These are phyloP conservation scores for Scutellaria baicalensis DNA, from an alignment of 257 asterid genomes.

Conservation along the genomic window DNA sequence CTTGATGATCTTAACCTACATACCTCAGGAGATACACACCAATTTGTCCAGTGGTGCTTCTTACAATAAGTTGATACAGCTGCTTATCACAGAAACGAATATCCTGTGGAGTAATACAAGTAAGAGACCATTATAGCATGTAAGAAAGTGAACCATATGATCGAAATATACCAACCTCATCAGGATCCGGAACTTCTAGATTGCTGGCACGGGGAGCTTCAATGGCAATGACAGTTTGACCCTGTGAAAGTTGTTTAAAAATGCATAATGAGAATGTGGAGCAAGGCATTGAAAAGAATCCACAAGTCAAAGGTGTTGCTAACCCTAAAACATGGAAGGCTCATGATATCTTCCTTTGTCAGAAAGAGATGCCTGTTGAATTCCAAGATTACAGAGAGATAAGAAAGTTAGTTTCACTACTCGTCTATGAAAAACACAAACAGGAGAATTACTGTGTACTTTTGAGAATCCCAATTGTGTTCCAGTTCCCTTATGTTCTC, in stretches of 20 bases:
- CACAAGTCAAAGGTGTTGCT: constrained; percentile 9
- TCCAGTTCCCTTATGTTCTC: constrained; percentile 42
- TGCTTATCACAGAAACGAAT: constrained; percentile 35
- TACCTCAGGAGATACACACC: constrained; percentile 64
- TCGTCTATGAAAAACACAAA: not conserved
- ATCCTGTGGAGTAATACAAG: constrained; percentile 34
- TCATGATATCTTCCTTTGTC: constrained; percentile 62
- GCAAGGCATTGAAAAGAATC: not conserved
- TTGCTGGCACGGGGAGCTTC: constrained; percentile 80
- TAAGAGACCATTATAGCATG: constrained; percentile 9
- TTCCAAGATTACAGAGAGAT: constrained; percentile 2
- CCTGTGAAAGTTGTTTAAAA: constrained; percentile 32
- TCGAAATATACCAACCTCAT: constrained; percentile 41
- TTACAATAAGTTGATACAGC: constrained; percentile 40
- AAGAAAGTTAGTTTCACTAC: not conserved
- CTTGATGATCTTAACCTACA: not conserved
- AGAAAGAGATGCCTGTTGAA: constrained; percentile 57
- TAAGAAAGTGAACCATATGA: not conserved
- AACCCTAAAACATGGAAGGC: constrained; percentile 58
- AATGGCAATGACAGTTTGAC: constrained; percentile 51
- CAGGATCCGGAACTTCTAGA: constrained; percentile 76
- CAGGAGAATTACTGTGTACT: constrained; percentile 31
- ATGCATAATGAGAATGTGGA: constrained; percentile 8
- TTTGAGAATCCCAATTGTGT: constrained; percentile 37
- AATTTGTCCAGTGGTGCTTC: constrained; percentile 70